Evolutionary conservation across 306 rosid genomes (phyloP).

Genomic region (Dalbergia cochinchinensis): DNA sequence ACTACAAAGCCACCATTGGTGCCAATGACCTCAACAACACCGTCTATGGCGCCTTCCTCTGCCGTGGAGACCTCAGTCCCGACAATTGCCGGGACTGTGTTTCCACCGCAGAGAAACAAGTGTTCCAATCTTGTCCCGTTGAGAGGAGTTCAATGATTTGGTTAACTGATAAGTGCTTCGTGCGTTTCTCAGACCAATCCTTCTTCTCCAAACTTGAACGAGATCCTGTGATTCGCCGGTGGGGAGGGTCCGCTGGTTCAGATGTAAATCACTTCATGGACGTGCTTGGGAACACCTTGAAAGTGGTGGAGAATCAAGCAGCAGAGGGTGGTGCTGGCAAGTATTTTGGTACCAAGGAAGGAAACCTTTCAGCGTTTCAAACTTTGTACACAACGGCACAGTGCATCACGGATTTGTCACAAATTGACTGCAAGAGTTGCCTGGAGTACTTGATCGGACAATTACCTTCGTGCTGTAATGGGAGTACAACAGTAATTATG

Average conservation of each 20-base stretch:
- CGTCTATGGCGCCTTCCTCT: slow-evolving; percentile 43
- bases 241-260: neutral
- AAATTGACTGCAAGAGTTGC: slow-evolving; percentile 26
- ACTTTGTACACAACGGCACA: slow-evolving; percentile 44
- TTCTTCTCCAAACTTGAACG: slow-evolving; percentile 13
- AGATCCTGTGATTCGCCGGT: accelerated
- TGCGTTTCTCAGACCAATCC: slow-evolving; percentile 46
- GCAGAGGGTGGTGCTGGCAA: slow-evolving; percentile 19
- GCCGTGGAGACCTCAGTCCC: slow-evolving; percentile 43
- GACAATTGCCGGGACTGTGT: slow-evolving; percentile 31
- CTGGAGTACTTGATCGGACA: neutral
- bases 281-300: slow-evolving; percentile 27
- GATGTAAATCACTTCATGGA: slow-evolving; percentile 30
- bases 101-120: slow-evolving; percentile 15
- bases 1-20: slow-evolving; percentile 18
- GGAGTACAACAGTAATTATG: slow-evolving; percentile 10
- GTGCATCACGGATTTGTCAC: slow-evolving; percentile 50
- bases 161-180: slow-evolving; percentile 44
- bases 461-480: slow-evolving; percentile 15
- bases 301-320: neutral
- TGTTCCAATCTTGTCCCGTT: neutral
- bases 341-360: slow-evolving; percentile 48
- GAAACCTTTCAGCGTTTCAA: slow-evolving; percentile 10
- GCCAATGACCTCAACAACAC: neutral
- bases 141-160: slow-evolving; percentile 38